Conservation (phyloP, 768 basidiomycete genomes). For the Rhodotorula diobovata region DNA sequence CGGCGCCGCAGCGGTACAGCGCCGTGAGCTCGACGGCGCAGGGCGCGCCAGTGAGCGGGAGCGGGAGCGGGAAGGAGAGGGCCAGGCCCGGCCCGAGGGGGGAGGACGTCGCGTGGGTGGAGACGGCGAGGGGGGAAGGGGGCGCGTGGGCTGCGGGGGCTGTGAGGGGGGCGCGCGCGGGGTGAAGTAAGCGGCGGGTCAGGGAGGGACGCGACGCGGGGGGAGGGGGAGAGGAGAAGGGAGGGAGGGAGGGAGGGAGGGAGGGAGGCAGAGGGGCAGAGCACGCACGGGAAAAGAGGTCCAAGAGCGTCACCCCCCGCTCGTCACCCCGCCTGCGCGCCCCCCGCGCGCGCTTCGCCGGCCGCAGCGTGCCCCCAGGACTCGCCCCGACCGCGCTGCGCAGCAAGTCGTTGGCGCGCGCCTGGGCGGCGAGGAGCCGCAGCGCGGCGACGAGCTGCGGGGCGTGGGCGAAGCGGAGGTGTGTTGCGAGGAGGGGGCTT, state of each 20-base stretch:
- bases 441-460: neutral
- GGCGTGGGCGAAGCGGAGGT: neutral
- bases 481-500: neutral
- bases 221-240: neutral
- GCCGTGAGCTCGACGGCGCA: too few species aligned
- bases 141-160: neutral
- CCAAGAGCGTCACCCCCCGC: neutral
- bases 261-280: too few species aligned
- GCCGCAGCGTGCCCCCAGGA: neutral
- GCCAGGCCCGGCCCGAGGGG: neutral
- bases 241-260: neutral
- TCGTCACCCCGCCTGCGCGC: neutral
- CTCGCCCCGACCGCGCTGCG: neutral
- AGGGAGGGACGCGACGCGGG: neutral
- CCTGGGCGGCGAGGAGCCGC: neutral
- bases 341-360: neutral
- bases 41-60: too few species aligned
- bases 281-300: slow-evolving; percentile 1
- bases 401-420: neutral
- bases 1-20: too few species aligned
- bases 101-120: neutral
- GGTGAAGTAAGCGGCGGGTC: too few species aligned
- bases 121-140: neutral
- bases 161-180: neutral
- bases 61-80: neutral